These are phyloP conservation scores for Pyracantha coccinea DNA, from an alignment of 331 rosid species.

Conservation along the genomic window DNA sequence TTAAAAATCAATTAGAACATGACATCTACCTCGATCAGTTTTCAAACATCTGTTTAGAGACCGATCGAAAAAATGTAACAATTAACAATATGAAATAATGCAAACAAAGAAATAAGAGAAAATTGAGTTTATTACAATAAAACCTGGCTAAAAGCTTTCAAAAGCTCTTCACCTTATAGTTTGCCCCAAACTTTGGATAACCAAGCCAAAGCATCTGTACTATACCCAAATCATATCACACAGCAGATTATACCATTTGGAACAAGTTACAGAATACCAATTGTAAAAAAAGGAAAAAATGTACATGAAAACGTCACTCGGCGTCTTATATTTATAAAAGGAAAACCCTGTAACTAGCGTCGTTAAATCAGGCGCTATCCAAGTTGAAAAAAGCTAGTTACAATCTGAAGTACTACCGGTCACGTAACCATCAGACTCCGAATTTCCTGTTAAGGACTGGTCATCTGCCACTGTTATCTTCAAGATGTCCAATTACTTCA, in stretches of 20 bases:
- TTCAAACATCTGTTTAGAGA: background rate
- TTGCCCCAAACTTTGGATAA: constrained; percentile 15
- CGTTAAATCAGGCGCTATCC: constrained; percentile 15
- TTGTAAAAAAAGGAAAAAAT: constrained; percentile 9
- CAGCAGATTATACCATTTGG: constrained; percentile 18
- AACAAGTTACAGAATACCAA: constrained; percentile 14
- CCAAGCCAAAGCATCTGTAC: constrained; percentile 25
- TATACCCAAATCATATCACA: constrained; percentile 34
- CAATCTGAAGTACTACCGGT: constrained; percentile 27
- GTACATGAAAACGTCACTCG: constrained; percentile 45
- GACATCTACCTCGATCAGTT: background rate
- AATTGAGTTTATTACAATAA: constrained; percentile 21
- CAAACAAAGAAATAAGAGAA: background rate
- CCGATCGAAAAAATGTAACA: background rate
- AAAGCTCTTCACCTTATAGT: constrained; percentile 19
- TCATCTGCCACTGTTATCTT: constrained; percentile 15
- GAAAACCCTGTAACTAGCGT: constrained; percentile 1
- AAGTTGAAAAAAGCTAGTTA: constrained; percentile 10
- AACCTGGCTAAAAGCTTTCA: background rate
- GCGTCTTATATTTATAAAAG: constrained; percentile 16
- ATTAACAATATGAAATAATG: background rate
- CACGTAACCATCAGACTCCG: constrained; percentile 21
- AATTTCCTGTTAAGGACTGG: constrained; percentile 13
- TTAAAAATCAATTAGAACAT: background rate
- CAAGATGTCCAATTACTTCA: constrained; percentile 8